Conservation (phyloP, 345 rosid genomes). For the Populus tremula region DNA sequence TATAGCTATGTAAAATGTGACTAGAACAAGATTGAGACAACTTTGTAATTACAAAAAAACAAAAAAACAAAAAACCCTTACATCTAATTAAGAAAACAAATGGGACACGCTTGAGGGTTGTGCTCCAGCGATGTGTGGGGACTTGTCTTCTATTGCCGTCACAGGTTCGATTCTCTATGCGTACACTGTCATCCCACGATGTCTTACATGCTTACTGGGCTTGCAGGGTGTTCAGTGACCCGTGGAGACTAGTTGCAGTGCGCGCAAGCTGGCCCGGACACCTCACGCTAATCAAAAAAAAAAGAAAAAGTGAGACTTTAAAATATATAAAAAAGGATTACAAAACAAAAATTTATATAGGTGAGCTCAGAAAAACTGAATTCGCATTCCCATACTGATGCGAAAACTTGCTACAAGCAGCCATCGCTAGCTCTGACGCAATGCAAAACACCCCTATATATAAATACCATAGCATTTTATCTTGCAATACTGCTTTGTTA, state of each 20-base stretch:
- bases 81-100: background rate
- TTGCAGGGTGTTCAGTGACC: too few species aligned
- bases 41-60: background rate
- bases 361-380: background rate
- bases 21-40: background rate
- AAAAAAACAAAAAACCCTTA: background rate
- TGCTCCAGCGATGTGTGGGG: too few species aligned
- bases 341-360: too few species aligned
- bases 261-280: too few species aligned
- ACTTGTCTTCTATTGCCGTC: too few species aligned
- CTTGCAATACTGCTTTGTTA: background rate
- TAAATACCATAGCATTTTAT: background rate
- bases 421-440: background rate
- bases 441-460: background rate
- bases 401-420: too few species aligned
- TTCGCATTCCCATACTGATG: background rate
- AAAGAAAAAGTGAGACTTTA: background rate
- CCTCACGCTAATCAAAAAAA: too few species aligned
- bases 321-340: background rate
- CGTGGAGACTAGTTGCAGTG: too few species aligned
- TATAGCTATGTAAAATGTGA: too few species aligned
- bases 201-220: too few species aligned
- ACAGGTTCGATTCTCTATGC: too few species aligned
- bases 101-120: background rate
- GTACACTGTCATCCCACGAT: too few species aligned